Evolutionary conservation across 768 basidiomycete genomes (phyloP).

Genomic region (Coprinopsis marcescibilis): DNA sequence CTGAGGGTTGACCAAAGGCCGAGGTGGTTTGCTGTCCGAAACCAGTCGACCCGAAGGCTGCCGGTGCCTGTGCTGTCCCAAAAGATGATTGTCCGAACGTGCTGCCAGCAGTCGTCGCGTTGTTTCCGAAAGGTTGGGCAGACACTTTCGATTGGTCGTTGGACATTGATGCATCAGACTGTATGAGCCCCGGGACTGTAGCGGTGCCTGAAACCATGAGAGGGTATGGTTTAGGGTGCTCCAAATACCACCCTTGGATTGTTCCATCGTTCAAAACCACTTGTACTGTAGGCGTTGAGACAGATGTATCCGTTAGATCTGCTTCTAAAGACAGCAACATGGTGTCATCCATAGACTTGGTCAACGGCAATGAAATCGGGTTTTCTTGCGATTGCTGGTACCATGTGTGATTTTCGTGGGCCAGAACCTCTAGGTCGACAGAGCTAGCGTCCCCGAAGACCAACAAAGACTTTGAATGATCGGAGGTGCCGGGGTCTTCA

Average conservation of each 20-base stretch:
- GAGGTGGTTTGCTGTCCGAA: neutral
- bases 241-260: constrained; percentile 64
- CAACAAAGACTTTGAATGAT: constrained; percentile 34
- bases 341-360: constrained; percentile 66
- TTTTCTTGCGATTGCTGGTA: constrained; percentile 46
- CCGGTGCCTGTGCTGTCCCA: neutral
- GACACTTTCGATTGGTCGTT: constrained; percentile 8
- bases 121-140: neutral
- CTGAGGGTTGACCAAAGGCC: constrained; percentile 5
- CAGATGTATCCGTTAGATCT: constrained; percentile 53
- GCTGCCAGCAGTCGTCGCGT: neutral
- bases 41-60: neutral
- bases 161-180: constrained; percentile 17
- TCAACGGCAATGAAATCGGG: constrained; percentile 59
- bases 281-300: constrained; percentile 54
- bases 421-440: constrained; percentile 42
- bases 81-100: constrained; percentile 11
- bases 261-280: constrained; percentile 78
- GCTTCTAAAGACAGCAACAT: constrained; percentile 56
- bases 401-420: constrained; percentile 33
- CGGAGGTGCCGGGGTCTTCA: constrained; percentile 26
- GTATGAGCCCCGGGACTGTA: constrained; percentile 1
- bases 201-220: constrained; percentile 37
- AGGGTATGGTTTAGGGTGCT: constrained; percentile 54
- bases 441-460: constrained; percentile 43